Conservation (phyloP, 805 yeast species). For the Metschnikowia similis region DNA sequence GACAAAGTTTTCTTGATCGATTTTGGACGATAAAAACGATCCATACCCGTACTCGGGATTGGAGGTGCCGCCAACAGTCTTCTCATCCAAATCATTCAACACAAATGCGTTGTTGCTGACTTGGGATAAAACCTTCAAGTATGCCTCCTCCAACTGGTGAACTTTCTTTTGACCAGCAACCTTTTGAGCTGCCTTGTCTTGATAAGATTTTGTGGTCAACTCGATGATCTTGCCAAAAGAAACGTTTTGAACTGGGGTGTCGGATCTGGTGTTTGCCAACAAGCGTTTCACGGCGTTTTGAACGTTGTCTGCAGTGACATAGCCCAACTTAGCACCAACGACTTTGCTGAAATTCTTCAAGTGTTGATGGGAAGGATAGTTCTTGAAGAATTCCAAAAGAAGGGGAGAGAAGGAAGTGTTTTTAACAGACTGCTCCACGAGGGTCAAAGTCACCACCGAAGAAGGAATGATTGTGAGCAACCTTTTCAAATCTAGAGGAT, state of each 20-base stretch:
- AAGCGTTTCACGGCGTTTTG: constrained; percentile 45
- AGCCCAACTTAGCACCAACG: constrained; percentile 53
- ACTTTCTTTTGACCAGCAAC: constrained; percentile 45
- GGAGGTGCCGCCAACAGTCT: constrained; percentile 39
- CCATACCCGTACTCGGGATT: constrained; percentile 91
- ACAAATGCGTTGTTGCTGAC: constrained; percentile 54
- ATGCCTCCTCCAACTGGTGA: constrained; percentile 63
- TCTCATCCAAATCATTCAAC: constrained; percentile 53
- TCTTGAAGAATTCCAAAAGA: constrained; percentile 69
- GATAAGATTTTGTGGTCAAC: constrained; percentile 26
- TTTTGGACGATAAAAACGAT: constrained; percentile 54
- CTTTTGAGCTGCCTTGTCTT: constrained; percentile 17
- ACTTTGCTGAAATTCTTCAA: constrained; percentile 47
- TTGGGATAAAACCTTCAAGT: constrained; percentile 70
- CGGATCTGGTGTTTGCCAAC: constrained; percentile 47
- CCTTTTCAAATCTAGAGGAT: constrained; percentile 63
- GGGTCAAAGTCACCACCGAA: constrained; percentile 51
- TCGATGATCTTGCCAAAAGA: constrained; percentile 48
- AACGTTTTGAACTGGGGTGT: constrained; percentile 58
- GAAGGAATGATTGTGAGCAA: constrained; percentile 51
- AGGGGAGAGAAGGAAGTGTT: constrained; percentile 55
- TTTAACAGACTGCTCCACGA: constrained; percentile 58
- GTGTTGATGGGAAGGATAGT: constrained; percentile 44
- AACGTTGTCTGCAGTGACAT: constrained; percentile 37
- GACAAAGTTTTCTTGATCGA: constrained; percentile 45